Evolutionary conservation across 495 filamentous ascomycete genomes (phyloP).

Genomic region (Rhypophila decipiens): DNA sequence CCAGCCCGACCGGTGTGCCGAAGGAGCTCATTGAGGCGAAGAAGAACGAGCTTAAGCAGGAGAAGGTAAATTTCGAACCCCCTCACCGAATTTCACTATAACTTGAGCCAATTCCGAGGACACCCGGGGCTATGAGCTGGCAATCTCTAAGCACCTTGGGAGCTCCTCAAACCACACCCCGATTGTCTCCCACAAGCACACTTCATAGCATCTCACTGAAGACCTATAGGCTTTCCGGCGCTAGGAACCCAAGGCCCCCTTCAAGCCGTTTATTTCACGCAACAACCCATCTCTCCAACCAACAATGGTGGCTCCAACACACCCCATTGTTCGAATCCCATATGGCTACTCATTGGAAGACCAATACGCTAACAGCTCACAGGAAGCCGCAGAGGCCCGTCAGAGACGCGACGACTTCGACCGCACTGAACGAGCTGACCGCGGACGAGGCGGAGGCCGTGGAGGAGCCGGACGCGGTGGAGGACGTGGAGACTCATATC

Average conservation of each 20-base stretch:
- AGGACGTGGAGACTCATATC: constrained; percentile 35
- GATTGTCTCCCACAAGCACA: too few species aligned
- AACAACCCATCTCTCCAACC: too few species aligned
- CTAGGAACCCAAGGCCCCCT: too few species aligned
- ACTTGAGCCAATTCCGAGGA: too few species aligned
- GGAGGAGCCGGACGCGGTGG: constrained; percentile 33
- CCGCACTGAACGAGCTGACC: constrained; percentile 51
- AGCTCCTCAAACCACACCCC: too few species aligned
- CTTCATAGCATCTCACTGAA: too few species aligned
- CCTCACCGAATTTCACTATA: background rate
- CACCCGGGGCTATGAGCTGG: too few species aligned
- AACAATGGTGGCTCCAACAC: too few species aligned
- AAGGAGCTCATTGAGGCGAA: constrained; percentile 94
- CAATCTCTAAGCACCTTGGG: too few species aligned
- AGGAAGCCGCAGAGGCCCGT: constrained; percentile 59
- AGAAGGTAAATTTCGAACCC: constrained; percentile 57
- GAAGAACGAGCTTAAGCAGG: constrained; percentile 86
- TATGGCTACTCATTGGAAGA: background rate
- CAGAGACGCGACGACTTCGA: constrained; percentile 54
- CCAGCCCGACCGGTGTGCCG: constrained; percentile 81
- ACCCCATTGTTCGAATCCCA: background rate
- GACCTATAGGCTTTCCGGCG: too few species aligned
- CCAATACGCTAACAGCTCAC: constrained; percentile 10
- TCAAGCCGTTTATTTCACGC: too few species aligned
- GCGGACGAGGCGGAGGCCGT: constrained; percentile 52